Evolutionary conservation across 257 asterid genomes (phyloP), one percentile per base, ranked within the genome.

Genomic region (Rehmannia glutinosa): DNA sequence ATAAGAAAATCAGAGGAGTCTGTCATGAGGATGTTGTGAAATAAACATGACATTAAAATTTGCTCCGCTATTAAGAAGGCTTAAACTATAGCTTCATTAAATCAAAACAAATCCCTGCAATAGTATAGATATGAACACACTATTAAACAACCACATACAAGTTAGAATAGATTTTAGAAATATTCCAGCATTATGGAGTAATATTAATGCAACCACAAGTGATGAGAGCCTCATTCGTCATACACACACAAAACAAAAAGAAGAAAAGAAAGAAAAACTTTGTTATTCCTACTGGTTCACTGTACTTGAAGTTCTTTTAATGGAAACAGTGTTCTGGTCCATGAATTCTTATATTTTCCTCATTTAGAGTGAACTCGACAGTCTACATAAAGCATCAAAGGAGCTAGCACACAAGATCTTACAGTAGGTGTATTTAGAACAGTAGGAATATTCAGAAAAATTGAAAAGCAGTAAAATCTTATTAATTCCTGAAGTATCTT

Each of bases 121-220:
- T 43, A 45, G 46, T n/a, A 28, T n/a, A n/a, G n/a, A 52, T 35
- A 41, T 23, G 5, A 27, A 64, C 16, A 72, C 16, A n/a, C n/a
- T n/a, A n/a, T n/a, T 10, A 30, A 41, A 67, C 47, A 39, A 17
- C 50, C 11, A 5, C 27, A 8, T 17, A 42, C 63, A 66, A 73
- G 73, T 28, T 59, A 3, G 33, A 25, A 33, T 3, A 25, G 46
- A 42, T 41, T 30, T 32, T 47, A 0, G n/a, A 43, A 50, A 50
- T 15, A 16, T 46, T 50, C 33, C 9, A 54, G 55, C 27, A 65
- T 16, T 66, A 24, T 33, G 71, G 28, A 56, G 47, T 46, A 56
- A 46, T 47, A 64, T n/a, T 16, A 72, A 45, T 45, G 5, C 38
- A 52, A n/a, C 17, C 55, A 55, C 46, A n/a, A n/a, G n/a, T n/a